Base-by-base conservation (phyloP, 331 rosid genomes). In the Prunus yedoensis region DNA sequence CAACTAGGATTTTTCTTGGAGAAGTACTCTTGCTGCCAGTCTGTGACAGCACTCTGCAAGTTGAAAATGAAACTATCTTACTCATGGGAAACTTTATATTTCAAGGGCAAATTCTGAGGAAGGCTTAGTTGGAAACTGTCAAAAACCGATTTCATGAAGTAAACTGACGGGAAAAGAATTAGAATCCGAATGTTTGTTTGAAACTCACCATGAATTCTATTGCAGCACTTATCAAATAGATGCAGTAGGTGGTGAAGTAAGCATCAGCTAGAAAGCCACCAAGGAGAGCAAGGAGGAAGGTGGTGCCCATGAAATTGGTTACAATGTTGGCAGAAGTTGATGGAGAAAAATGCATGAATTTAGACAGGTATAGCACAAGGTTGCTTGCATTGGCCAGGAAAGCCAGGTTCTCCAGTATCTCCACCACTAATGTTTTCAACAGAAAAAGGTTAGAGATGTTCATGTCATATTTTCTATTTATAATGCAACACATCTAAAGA, bases 251-350 rank as follows among this genome's bases (percentile, higher is more conserved):
- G 79, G 88, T 89, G 87, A 88, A 79, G 81, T 83, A 88, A 27
- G 96, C 86, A 80, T 93, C 96, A 2, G 96, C 95, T 2, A 93
- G 80, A 85, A 89, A 88, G 41, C 96, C 98, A 47, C 98, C 96
- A 46, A 93, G 96, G 67, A 93, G 84, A 72, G 96, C 90, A 49
- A 93, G 95, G 43, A 93, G 88, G 83, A 93, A 93, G 60, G 95
- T 83, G 51, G 96, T 89, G 77, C 98, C 98, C 96, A 93, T 93
- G 89, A 93, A 93, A 74, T 88, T 85, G 78, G 96, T 91, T 69
- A 93, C 98, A 30, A 80, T 79, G 86, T 84, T 89, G 85, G 98
- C 89, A 60, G 95, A 82, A 54, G 25, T 60, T 12, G 93, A 93
- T 5, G 95, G 98, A 60, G 93, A 81, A 67, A 85, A 88, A 85